A percentile compares a stretch with the other conserved stretches of the same genome.
These are phyloP conservation scores for Omphalotus olearius DNA, from an alignment of 1,284 basidiomycete species.

Conservation along the genomic window DNA sequence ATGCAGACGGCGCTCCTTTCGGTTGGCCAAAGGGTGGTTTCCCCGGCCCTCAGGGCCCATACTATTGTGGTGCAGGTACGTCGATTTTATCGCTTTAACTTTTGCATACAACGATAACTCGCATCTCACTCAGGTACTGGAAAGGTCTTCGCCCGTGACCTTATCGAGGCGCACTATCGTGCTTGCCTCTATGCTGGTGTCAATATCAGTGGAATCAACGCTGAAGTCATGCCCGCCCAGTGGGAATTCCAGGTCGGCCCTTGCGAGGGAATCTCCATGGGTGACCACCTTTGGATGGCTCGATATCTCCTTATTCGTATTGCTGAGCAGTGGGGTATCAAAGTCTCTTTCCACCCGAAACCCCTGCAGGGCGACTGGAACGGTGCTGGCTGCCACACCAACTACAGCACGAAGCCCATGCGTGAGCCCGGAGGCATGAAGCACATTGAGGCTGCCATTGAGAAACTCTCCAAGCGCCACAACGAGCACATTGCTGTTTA, in stretches of 20 bases:
- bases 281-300: conserved; percentile 97
- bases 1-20: conserved; percentile 86
- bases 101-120: conserved; percentile 16
- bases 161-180: conserved; percentile 99
- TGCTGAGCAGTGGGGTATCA: conserved; percentile 98
- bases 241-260: conserved; percentile 99
- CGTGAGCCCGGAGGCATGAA: conserved; percentile 94
- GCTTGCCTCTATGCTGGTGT: conserved; percentile 95
- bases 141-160: conserved; percentile 97
- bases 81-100: conserved; percentile 19
- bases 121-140: conserved; percentile 64
- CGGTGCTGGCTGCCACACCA: conserved; percentile 96
- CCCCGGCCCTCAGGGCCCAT: conserved; percentile 99
- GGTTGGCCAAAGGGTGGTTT: conserved; percentile 99
- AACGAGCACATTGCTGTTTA: conserved; percentile 94
- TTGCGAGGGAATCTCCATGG: conserved; percentile 97
- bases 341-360: conserved; percentile 99
- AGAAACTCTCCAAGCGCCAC: conserved; percentile 82
- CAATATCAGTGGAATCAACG: conserved; percentile 99
- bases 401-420: conserved; percentile 91
- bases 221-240: conserved; percentile 99
- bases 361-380: conserved; percentile 99
- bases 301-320: conserved; percentile 91
- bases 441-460: conserved; percentile 90
- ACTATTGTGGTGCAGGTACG: conserved; percentile 99